A percentile compares a stretch with the other conserved stretches of the same genome.
Evolutionary conservation across 1,284 basidiomycete species (phyloP).

Genomic region (Papiliotrema flavescens): DNA sequence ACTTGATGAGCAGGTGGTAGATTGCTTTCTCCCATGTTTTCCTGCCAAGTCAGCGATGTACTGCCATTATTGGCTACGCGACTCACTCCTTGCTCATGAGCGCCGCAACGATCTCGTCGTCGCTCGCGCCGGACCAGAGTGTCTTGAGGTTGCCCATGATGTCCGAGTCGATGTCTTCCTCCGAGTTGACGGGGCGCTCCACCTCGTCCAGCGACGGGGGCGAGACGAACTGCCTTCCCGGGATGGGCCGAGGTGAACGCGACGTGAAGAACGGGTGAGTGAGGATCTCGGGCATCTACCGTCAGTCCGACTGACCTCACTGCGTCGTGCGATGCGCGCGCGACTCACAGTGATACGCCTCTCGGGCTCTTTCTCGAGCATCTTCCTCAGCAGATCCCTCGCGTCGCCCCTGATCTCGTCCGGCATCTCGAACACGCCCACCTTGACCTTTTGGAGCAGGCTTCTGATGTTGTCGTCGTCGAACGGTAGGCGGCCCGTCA

Average conservation of each 20-base stretch:
- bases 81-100: conserved; percentile 56
- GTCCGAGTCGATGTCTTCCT: conserved; percentile 74
- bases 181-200: conserved; percentile 60
- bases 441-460: conserved; percentile 78
- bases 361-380: conserved; percentile 81
- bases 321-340: background rate
- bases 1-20: conserved; percentile 77
- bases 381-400: conserved; percentile 75
- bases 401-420: conserved; percentile 70
- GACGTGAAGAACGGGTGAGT: conserved; percentile 84
- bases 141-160: conserved; percentile 87
- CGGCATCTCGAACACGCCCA: conserved; percentile 82
- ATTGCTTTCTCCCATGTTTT: conserved; percentile 91
- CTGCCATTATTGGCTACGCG: background rate
- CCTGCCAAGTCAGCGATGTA: conserved; percentile 50
- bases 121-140: conserved; percentile 75
- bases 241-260: conserved; percentile 56
- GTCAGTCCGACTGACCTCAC: background rate
- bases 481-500: conserved; percentile 89
- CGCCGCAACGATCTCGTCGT: conserved; percentile 66
- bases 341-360: conserved; percentile 74
- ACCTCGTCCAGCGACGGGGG: conserved; percentile 69
- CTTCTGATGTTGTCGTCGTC: conserved; percentile 71
- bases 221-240: conserved; percentile 56
- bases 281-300: conserved; percentile 76